Evolutionary conservation across 352 stramenopile species (phyloP), one percentile per base, ranked within the genome.

Genomic region (Blastocystis sp.): DNA sequence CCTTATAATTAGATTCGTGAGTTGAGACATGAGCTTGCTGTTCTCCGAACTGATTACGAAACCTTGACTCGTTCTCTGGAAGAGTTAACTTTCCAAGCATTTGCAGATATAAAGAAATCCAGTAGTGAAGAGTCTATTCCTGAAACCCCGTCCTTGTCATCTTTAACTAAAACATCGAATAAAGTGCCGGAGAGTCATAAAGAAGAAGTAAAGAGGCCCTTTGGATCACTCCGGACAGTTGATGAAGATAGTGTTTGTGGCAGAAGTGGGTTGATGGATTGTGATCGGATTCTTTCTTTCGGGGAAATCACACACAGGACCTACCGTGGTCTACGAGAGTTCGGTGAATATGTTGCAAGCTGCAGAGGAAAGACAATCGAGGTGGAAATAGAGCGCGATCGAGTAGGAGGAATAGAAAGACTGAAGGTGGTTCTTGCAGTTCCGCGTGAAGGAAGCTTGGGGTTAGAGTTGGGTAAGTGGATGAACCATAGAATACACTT

Each of bases 31-130:
- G 73, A 85, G 26, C 55, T 85, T 3, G 73, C 73, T 39, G 26
- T 66, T 41, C 39, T 85, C 24, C 45, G 73, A 85, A 85, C 73
- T 5, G 73, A 85, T 68, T 85, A 85, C 39, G 73, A 85, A n/a
- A 55, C 37, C 11, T 39, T 85, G 1, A 85, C 34, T 41, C 20
- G 63, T 24, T 39, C 20, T 4, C 30, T 85, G 30, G 63, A 24
- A 37, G 7, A 85, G 1, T 55, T 85, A 55, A 85, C 73, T 34
- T 85, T 47, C 39, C 16, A 18, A 41, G 56, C 55, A 68, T 85
- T 85, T 50, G 53, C 37, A 11, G 9, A 47, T 18, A 81, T 81
- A 9, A 63, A 81, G 18, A 26, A 81, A 16, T 18, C 13, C 1
- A 16, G 41, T 47, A 13, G n/a, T 11, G 30, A 66, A 65, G 73